Conservation (phyloP, 352 stramenopile genomes). For the Globisporangium paroecandrum region DNA sequence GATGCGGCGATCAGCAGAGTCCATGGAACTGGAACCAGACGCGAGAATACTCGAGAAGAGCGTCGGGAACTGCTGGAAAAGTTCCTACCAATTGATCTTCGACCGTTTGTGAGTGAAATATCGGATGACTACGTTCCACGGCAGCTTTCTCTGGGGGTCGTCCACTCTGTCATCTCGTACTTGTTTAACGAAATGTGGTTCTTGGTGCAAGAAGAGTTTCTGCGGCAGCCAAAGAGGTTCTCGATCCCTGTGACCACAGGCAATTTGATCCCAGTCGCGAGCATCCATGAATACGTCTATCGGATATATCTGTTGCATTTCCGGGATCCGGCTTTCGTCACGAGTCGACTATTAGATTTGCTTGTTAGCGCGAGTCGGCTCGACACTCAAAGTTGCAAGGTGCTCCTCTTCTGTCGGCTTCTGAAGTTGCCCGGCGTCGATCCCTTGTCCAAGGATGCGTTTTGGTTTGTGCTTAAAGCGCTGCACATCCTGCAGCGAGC, state of each 20-base stretch:
- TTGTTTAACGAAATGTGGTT: constrained; percentile 45
- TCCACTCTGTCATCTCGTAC: constrained; percentile 45
- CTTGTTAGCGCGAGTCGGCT: constrained; percentile 40
- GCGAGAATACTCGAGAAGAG: constrained; percentile 11
- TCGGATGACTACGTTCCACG: constrained; percentile 34
- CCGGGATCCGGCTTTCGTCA: constrained; percentile 33
- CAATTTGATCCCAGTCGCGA: constrained; percentile 23
- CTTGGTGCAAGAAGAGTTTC: constrained; percentile 36
- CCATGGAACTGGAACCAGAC: neutral
- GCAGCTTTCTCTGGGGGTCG: constrained; percentile 32
- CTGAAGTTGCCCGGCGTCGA: constrained; percentile 37
- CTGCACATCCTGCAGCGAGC: constrained; percentile 41
- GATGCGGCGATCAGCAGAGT: neutral
- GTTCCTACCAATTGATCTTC: constrained; percentile 33
- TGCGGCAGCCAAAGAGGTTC: constrained; percentile 21
- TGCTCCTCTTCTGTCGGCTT: constrained; percentile 45
- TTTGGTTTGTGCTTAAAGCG: constrained; percentile 54
- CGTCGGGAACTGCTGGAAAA: constrained; percentile 30
- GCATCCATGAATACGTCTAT: constrained; percentile 43
- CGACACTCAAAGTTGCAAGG: constrained; percentile 59
- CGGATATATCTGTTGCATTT: constrained; percentile 53
- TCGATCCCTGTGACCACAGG: constrained; percentile 4
- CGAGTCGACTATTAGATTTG: constrained; percentile 39
- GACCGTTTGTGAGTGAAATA: constrained; percentile 24
- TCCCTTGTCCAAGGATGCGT: constrained; percentile 30